Percentiles rank a stretch among this genome's conserved stretches.
Evolutionary conservation across 148 eudicot species (phyloP).

Genomic region (Camellia lanceoleosa): DNA sequence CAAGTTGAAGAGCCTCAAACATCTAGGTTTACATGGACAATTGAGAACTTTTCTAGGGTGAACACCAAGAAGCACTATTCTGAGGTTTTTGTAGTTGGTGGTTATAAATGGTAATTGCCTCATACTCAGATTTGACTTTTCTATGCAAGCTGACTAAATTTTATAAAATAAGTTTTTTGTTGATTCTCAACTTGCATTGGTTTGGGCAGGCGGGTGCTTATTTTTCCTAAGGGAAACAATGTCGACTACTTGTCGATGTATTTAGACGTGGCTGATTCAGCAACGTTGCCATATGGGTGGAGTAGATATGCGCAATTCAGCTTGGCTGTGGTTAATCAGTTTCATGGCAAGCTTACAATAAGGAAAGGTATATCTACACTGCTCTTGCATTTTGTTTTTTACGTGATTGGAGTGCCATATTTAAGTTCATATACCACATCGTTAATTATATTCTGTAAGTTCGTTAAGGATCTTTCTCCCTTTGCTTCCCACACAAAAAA

Average conservation of each 20-base stretch:
- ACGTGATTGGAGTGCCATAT: not conserved
- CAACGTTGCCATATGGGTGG: constrained; percentile 74
- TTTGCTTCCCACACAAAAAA: too few relatives aligned
- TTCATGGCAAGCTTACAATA: constrained; percentile 49
- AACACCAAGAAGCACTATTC: constrained; percentile 77
- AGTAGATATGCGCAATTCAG: constrained; percentile 84
- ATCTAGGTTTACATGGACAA: constrained; percentile 68
- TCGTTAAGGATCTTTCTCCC: too few relatives aligned
- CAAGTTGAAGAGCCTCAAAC: constrained; percentile 64
- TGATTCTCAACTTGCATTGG: constrained; percentile 18
- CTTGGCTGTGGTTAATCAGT: constrained; percentile 78
- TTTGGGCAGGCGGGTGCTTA: constrained; percentile 69
- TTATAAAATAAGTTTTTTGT: not conserved
- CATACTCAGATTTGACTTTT: not conserved
- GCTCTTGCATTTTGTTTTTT: too few relatives aligned
- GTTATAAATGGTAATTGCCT: constrained; percentile 64
- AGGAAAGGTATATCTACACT: constrained; percentile 49
- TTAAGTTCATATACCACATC: too few relatives aligned
- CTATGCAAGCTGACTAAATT: not conserved
- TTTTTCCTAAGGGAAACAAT: constrained; percentile 83
- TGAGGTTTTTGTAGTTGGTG: constrained; percentile 64
- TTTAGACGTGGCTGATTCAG: constrained; percentile 83
- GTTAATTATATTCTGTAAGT: too few relatives aligned
- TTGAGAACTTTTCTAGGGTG: constrained; percentile 62
- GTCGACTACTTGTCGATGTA: constrained; percentile 80